Conservation (phyloP, 2,329 filamentous ascomycete genomes). For the Colletotrichum eleusines region DNA sequence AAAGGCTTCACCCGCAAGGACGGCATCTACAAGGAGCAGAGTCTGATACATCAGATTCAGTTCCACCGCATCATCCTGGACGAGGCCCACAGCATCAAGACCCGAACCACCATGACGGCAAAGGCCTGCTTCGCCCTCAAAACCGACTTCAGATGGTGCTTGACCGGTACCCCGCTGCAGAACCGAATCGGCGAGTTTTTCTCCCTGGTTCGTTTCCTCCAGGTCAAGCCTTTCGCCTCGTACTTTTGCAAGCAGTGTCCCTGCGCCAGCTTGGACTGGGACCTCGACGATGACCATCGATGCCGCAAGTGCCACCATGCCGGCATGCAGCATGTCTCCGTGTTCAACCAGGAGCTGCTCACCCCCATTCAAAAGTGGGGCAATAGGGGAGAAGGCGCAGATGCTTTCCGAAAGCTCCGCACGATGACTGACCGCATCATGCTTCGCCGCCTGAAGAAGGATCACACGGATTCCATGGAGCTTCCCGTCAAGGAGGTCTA, state of each 20-base stretch:
- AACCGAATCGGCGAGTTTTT: slow-evolving; percentile 98
- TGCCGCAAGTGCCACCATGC: slow-evolving; percentile 73
- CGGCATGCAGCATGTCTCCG: slow-evolving; percentile 60
- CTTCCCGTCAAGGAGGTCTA: slow-evolving; percentile 94
- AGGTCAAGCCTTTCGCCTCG: slow-evolving; percentile 88
- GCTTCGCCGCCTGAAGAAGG: slow-evolving; percentile 93
- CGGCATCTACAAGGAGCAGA: slow-evolving; percentile 82
- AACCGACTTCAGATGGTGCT: slow-evolving; percentile 92
- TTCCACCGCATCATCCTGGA: slow-evolving; percentile 96
- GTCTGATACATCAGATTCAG: slow-evolving; percentile 83
- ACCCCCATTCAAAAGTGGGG: slow-evolving; percentile 80
- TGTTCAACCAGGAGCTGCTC: slow-evolving; percentile 95
- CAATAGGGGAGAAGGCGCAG: slow-evolving; percentile 71
- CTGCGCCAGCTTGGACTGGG: slow-evolving; percentile 88
- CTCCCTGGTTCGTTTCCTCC: slow-evolving; percentile 90
- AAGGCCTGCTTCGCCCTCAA: slow-evolving; percentile 95
- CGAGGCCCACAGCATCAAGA: slow-evolving; percentile 95
- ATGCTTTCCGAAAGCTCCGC: slow-evolving; percentile 84
- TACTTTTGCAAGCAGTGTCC: slow-evolving; percentile 92
- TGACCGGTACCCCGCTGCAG: slow-evolving; percentile 94
- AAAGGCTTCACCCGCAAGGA: slow-evolving; percentile 89
- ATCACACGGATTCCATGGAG: slow-evolving; percentile 95
- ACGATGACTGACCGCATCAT: slow-evolving; percentile 94
- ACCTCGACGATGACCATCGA: slow-evolving; percentile 76
- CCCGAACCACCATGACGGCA: slow-evolving; percentile 88